A percentile compares a stretch with the other conserved stretches of the same genome.
Conservation (phyloP, 352 stramenopile species). For the Globisporangium perplexum region DNA sequence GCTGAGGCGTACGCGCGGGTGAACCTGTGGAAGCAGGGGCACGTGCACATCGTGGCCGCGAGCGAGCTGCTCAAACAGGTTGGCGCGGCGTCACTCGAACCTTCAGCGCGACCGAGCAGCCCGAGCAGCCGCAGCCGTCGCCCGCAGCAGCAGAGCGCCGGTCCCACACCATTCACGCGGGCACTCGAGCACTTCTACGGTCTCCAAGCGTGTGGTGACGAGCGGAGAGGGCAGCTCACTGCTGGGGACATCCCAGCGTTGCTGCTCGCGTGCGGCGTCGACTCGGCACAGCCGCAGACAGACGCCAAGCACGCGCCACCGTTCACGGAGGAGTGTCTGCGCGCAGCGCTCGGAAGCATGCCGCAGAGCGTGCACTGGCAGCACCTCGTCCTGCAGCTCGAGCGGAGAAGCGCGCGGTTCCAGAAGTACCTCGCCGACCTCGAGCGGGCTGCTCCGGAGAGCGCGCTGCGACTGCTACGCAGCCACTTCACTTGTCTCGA, state of each 20-base stretch:
- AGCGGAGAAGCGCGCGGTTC: constrained; percentile 25
- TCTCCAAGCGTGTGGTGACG: constrained; percentile 5
- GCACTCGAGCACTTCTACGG: constrained; percentile 22
- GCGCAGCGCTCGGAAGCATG: constrained; percentile 15
- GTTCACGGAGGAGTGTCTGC: constrained; percentile 5
- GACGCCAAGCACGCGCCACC: background rate
- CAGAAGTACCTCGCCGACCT: constrained; percentile 27
- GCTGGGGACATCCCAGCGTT: constrained; percentile 3
- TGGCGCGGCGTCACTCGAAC: constrained; percentile 4
- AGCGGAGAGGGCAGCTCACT: constrained; percentile 6
- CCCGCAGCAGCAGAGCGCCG: background rate
- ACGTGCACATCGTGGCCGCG: constrained; percentile 32
- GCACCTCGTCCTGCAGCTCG: constrained; percentile 43
- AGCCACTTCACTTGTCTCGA: constrained; percentile 36
- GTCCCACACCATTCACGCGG: background rate
- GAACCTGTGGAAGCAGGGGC: constrained; percentile 67
- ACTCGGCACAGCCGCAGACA: background rate
- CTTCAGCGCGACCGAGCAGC: background rate
- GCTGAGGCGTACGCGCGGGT: constrained; percentile 46
- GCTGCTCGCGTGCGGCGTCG: background rate
- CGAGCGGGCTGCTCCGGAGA: constrained; percentile 21
- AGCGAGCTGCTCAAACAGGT: constrained; percentile 32
- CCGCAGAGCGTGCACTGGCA: constrained; percentile 49
- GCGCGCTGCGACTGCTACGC: constrained; percentile 14
- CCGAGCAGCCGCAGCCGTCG: background rate